These are phyloP conservation scores for Fusarium verrucosum DNA, from an alignment of 2,329 filamentous ascomycete genomes.

Conservation along the genomic window DNA sequence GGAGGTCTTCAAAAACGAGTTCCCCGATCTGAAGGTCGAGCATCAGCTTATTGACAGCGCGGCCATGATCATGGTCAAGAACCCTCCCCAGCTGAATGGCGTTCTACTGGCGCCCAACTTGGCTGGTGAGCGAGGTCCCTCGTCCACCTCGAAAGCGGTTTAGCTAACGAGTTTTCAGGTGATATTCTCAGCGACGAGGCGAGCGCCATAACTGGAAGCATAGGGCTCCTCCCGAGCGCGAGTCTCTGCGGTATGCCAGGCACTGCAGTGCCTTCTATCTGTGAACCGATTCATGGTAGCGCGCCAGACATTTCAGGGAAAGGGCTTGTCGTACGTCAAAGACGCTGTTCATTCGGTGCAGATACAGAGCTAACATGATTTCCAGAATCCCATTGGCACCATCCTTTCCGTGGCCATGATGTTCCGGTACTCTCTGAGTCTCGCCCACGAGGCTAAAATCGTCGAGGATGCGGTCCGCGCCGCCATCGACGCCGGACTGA, in stretches of 20 bases:
- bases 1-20: constrained; percentile 54
- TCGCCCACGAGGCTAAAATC: constrained; percentile 76
- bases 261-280: constrained; percentile 71
- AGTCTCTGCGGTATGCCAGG: constrained; percentile 55
- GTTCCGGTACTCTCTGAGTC: constrained; percentile 86
- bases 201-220: constrained; percentile 56
- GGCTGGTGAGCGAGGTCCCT: too few species aligned
- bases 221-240: constrained; percentile 57
- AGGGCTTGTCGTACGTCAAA: too few species aligned
- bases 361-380: constrained; percentile 73
- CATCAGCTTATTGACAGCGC: constrained; percentile 94
- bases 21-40: constrained; percentile 73
- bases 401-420: too few species aligned
- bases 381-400: too few species aligned
- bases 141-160: too few species aligned
- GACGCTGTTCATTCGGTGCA: constrained; percentile 80
- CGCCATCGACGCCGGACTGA: constrained; percentile 78
- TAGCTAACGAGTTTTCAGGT: too few species aligned
- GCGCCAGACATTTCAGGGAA: constrained; percentile 79
- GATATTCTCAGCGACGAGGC: constrained; percentile 57
- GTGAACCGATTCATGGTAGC: constrained; percentile 79
- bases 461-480: constrained; percentile 82
- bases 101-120: too few species aligned
- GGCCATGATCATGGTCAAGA: constrained; percentile 98
- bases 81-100: too few species aligned